These are phyloP conservation scores for Aspergillus spinulosporus DNA, from an alignment of 2,329 filamentous ascomycete species.

Conservation along the genomic window DNA sequence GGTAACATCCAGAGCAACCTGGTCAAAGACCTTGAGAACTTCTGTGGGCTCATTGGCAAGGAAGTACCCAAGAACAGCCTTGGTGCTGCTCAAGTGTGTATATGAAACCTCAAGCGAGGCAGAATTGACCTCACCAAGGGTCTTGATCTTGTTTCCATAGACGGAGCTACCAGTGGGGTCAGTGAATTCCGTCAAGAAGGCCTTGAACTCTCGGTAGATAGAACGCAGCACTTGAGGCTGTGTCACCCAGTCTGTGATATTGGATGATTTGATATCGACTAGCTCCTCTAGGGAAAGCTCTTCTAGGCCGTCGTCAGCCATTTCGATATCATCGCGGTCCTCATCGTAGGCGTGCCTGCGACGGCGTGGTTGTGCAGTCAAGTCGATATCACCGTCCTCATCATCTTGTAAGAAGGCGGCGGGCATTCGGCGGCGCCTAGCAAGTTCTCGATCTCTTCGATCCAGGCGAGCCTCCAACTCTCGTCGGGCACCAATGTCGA, in stretches of 20 bases:
- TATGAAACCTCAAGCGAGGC: constrained; percentile 97
- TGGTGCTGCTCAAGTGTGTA: constrained; percentile 83
- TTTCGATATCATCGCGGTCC: constrained; percentile 82
- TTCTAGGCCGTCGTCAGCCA: constrained; percentile 91
- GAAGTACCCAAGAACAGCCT: constrained; percentile 93
- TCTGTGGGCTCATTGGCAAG: constrained; percentile 93
- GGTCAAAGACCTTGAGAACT: constrained; percentile 92
- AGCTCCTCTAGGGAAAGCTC: constrained; percentile 90
- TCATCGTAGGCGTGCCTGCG: constrained; percentile 91
- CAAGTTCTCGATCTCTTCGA: constrained; percentile 61
- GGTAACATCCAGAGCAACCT: constrained; percentile 94
- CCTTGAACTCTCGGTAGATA: constrained; percentile 95
- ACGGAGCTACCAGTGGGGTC: constrained; percentile 87
- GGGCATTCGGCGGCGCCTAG: constrained; percentile 60
- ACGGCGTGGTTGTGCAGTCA: constrained; percentile 80
- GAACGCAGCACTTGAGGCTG: constrained; percentile 86
- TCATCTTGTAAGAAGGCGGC: constrained; percentile 68
- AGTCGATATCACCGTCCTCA: constrained; percentile 78
- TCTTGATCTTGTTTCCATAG: constrained; percentile 90
- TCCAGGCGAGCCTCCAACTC: constrained; percentile 64
- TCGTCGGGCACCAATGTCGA: constrained; percentile 59
- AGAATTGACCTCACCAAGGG: constrained; percentile 94
- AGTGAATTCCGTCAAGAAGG: constrained; percentile 93
- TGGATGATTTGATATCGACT: constrained; percentile 88
- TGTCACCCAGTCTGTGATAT: constrained; percentile 91